Percentiles rank a stretch among this genome's conserved stretches.
phyloP scores from a whole-genome alignment of 768 basidiomycete species.

The Hemileccinum rubropunctum region DNA sequence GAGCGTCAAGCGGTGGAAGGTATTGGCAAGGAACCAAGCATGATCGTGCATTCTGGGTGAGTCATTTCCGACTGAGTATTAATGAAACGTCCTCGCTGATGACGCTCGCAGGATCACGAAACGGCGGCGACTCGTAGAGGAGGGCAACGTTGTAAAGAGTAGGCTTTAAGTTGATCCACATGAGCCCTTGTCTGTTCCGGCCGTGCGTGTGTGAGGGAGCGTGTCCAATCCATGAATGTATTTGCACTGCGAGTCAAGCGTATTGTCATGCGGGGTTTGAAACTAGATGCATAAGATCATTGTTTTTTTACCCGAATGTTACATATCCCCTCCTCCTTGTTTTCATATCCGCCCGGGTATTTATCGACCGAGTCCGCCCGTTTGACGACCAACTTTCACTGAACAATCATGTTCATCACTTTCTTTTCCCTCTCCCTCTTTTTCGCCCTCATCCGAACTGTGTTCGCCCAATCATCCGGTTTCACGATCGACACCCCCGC shows the following conservation, averaged over 20 bases:
- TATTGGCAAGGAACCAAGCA: conserved; percentile 55
- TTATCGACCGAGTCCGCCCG: conserved; percentile 4
- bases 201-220: not conserved
- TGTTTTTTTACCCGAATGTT: not conserved
- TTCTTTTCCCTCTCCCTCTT: conserved; percentile 74
- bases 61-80: conserved; percentile 23
- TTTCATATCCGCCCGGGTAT: conserved; percentile 19
- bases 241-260: not conserved
- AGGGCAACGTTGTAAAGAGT: conserved; percentile 23
- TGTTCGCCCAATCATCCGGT: conserved; percentile 40
- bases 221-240: not conserved
- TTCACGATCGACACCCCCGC: conserved; percentile 52
- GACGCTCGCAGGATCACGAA: conserved; percentile 27
- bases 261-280: conserved; percentile 24
- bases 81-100: conserved; percentile 1
- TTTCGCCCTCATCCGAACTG: conserved; percentile 49
- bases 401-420: conserved; percentile 68
- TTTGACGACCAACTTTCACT: not conserved
- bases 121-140: conserved; percentile 30
- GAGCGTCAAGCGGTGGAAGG: conserved; percentile 56
- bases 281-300: conserved; percentile 9
- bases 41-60: conserved; percentile 74
- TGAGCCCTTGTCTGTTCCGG: not conserved
- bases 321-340: not conserved
- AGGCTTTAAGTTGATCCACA: conserved; percentile 18